Evolutionary conservation across 129 eudicot species (phyloP).

Genomic region (Scalesia atractyloides): DNA sequence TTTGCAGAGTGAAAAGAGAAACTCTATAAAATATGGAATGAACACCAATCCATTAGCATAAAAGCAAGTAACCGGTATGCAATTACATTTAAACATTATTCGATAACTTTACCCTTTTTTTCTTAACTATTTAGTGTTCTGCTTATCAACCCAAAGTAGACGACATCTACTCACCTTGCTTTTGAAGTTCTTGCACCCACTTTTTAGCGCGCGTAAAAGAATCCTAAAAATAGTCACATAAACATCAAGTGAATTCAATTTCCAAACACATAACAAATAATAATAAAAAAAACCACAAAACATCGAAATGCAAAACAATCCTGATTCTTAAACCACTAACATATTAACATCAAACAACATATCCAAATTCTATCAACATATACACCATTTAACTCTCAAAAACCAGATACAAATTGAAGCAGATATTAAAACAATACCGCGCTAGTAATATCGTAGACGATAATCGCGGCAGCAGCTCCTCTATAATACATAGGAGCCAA

Average conservation of each 20-base stretch:
- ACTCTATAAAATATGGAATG: no score
- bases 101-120: no score
- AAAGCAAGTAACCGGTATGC: no score
- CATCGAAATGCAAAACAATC: no score
- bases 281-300: not conserved
- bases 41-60: no score
- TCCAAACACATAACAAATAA: conserved; percentile 19
- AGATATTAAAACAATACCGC: conserved; percentile 39
- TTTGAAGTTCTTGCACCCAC: conserved; percentile 97
- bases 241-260: not conserved
- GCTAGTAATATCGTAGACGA: conserved; percentile 88
- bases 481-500: conserved; percentile 99
- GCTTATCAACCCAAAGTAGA: conserved; percentile 6
- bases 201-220: conserved; percentile 89
- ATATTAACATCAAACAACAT: not conserved
- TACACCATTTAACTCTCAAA: not conserved
- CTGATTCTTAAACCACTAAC: not conserved
- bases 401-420: not conserved
- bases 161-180: conserved; percentile 67
- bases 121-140: not conserved
- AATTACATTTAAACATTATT: no score
- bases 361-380: not conserved
- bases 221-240: conserved; percentile 51
- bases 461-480: conserved; percentile 98
- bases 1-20: no score